Evolutionary conservation across 306 rosid genomes (phyloP).

Genomic region (Prunus mongolica): DNA sequence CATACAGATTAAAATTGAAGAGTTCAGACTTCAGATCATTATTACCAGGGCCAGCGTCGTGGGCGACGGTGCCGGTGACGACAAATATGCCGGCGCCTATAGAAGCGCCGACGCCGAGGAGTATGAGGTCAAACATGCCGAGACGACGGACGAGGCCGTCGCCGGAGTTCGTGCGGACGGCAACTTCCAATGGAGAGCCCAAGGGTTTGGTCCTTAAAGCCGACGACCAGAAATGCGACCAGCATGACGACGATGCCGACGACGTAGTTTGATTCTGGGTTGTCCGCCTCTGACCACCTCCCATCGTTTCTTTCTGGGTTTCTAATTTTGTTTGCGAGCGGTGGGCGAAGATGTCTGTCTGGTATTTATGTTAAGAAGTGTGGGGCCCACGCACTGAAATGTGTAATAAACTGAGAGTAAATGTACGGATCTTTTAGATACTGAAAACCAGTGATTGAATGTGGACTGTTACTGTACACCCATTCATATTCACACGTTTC

Average conservation of each 20-base stretch:
- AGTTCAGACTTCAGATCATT: not conserved
- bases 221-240: constrained; percentile 66
- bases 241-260: constrained; percentile 32
- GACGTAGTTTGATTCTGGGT: constrained; percentile 16
- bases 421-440: not conserved
- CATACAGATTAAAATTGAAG: not conserved
- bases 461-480: not conserved
- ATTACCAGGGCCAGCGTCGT: constrained; percentile 78
- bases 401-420: not conserved
- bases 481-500: not conserved
- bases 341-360: not conserved
- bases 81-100: constrained; percentile 93
- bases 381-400: not conserved
- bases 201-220: constrained; percentile 64
- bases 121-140: constrained; percentile 76
- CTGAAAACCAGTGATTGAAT: not conserved
- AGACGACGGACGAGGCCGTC: constrained; percentile 82
- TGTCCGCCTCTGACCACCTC: constrained; percentile 16
- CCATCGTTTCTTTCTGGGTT: not conserved
- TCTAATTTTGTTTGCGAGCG: not conserved
- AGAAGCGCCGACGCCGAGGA: constrained; percentile 90
- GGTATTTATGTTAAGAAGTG: not conserved
- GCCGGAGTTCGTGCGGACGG: constrained; percentile 43
- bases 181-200: constrained; percentile 42
- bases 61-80: constrained; percentile 95